Conservation (phyloP, 768 basidiomycete species). For the Neoboletus magnificus region DNA sequence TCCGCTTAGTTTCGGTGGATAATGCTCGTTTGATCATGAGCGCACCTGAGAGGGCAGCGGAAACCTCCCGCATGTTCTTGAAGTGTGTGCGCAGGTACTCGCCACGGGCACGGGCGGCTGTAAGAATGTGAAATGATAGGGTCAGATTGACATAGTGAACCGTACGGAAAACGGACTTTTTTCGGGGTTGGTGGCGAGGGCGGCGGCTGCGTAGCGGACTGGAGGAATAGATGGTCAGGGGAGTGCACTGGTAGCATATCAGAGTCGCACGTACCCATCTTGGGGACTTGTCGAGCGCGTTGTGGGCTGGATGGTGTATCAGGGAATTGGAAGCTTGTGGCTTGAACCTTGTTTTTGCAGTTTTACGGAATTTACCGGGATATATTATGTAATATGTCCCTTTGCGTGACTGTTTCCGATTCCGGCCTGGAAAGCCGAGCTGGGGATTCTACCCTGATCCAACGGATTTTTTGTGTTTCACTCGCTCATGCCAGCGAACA, state of each 20-base stretch:
- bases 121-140: conserved; percentile 8
- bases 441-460: too few species aligned
- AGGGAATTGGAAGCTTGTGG: conserved; percentile 42
- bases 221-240: conserved; percentile 19
- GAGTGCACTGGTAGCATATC: conserved; percentile 6
- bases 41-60: conserved; percentile 86
- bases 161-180: conserved; percentile 61
- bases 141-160: conserved; percentile 6
- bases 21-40: conserved; percentile 4
- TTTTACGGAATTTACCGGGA: conserved; percentile 27
- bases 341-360: conserved; percentile 32
- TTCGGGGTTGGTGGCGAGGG: conserved; percentile 88
- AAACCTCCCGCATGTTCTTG: conserved; percentile 99
- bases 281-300: conserved; percentile 42
- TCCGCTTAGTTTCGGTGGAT: conserved; percentile 1
- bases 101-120: conserved; percentile 89
- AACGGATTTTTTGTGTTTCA: background rate
- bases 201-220: conserved; percentile 94
- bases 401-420: background rate
- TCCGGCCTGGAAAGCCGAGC: background rate
- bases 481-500: conserved; percentile 27
- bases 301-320: conserved; percentile 53
- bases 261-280: conserved; percentile 57
- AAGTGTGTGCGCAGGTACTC: conserved; percentile 99
- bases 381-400: background rate